phyloP scores from a whole-genome alignment of 495 filamentous ascomycete species.

The Niebla homalea region DNA sequence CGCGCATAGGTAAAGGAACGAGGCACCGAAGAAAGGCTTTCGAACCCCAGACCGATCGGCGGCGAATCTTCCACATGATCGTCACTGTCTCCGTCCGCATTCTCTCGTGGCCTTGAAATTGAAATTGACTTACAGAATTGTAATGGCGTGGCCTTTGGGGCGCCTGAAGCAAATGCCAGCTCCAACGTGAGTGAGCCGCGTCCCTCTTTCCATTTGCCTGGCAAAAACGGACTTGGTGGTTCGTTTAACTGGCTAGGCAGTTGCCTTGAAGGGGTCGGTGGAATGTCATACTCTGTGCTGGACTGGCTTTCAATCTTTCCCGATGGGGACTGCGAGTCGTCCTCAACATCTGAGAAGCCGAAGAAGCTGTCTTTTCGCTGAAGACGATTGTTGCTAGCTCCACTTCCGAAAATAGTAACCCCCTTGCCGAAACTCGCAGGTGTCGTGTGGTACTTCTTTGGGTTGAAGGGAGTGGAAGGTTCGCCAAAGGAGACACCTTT shows the following conservation, averaged over 20 bases:
- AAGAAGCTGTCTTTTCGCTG: slow-evolving; percentile 61
- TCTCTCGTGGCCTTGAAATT: slow-evolving; percentile 13
- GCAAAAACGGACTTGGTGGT: slow-evolving; percentile 5
- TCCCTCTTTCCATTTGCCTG: background rate
- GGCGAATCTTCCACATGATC: slow-evolving; percentile 25
- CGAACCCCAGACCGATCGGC: slow-evolving; percentile 20
- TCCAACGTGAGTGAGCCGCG: background rate
- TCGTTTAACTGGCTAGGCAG: slow-evolving; percentile 29
- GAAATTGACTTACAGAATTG: slow-evolving; percentile 24
- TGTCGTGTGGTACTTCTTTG: slow-evolving; percentile 29
- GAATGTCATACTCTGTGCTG: slow-evolving; percentile 58
- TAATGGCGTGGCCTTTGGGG: slow-evolving; percentile 3
- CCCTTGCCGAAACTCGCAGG: slow-evolving; percentile 52
- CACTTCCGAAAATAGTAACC: slow-evolving; percentile 54
- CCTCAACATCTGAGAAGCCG: slow-evolving; percentile 65
- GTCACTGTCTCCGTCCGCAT: slow-evolving; percentile 19
- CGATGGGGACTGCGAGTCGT: slow-evolving; percentile 44
- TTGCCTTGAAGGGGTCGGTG: slow-evolving; percentile 87
- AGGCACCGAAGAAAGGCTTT: slow-evolving; percentile 15
- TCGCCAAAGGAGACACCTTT: slow-evolving; percentile 51
- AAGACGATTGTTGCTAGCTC: slow-evolving; percentile 32
- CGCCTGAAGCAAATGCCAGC: background rate
- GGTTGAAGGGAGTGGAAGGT: slow-evolving; percentile 50
- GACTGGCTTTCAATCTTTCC: slow-evolving; percentile 45
- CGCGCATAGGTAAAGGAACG: slow-evolving; percentile 28